Base-by-base conservation (phyloP, 768 basidiomycete species). In the Podaxis sp. region DNA sequence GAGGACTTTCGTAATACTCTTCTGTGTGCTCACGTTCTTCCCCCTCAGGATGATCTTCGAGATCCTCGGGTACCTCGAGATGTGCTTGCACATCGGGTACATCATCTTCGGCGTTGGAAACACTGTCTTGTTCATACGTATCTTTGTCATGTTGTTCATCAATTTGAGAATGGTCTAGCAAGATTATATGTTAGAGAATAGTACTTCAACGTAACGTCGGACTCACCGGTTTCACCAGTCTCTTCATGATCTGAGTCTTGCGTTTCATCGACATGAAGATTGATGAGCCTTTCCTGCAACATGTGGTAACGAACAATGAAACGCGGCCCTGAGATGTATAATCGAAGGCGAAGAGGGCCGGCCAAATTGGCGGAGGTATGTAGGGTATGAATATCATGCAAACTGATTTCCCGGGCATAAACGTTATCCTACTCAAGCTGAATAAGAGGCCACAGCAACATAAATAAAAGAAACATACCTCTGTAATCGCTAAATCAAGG, bases 371-470 rank as follows among this genome's bases (percentile, higher is more conserved):
- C 82, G 62, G 82, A 86, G 68, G 90, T 88, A 69, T 91, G 88
- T 33, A 91, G 72, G 49, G 85, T 77, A 70, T 88, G 87, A 51
- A 91, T 77, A 69, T 91, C 89, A 70, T 91, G 89, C 52, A 91
- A 76, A 60, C 86, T 86, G 58, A 88, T 77, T 74, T 90, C 88
- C 41, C 84, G 86, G 5, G 86, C 80, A 70, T 86, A 85, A 30
- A 86, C 72, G 69, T 90, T 88, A 70, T 91, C 90, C 90, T 91
- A 64, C 11, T 53, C 50, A 46, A 15, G 10, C 11, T 13, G 2
- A 20, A 22, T 41, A 61, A 62, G 66, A 56, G 56, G 56, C 24
- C 41, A n/a, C 38, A n/a, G 49, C 7, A 38, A 11, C 56, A 40
- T 44, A 20, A 33, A 1, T 44, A 4, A 54, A 51, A 20, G 44